Conservation (phyloP, 2,329 filamentous ascomycete species). For the Xylaria digitata region DNA sequence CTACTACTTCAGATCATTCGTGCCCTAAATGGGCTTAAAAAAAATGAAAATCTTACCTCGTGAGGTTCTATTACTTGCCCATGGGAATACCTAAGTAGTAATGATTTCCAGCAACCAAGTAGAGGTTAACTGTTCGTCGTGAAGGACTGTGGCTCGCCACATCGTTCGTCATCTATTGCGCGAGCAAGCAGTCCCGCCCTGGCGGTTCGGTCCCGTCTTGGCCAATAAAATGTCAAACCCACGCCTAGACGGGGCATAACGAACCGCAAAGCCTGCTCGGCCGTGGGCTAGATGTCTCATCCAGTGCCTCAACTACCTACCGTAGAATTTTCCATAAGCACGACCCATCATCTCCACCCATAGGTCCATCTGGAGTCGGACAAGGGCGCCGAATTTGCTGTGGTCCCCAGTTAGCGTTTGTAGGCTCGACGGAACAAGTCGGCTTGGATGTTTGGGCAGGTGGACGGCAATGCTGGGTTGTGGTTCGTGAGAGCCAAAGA, state of each 20-base stretch:
- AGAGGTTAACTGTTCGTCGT: too few relatives aligned
- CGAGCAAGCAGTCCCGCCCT: constrained; percentile 3
- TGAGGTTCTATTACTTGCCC: too few relatives aligned
- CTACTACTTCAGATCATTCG: too few relatives aligned
- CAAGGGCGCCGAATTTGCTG: neutral
- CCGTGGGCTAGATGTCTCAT: neutral
- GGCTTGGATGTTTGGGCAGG: neutral
- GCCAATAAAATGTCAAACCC: neutral
- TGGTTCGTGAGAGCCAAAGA: constrained; percentile 1
- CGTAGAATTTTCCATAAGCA: neutral
- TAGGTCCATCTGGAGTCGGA: neutral
- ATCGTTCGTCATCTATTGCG: neutral
- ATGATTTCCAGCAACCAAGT: too few relatives aligned
- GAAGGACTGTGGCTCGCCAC: neutral
- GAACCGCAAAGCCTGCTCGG: neutral
- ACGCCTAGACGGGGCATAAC: neutral
- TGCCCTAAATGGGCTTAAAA: too few relatives aligned
- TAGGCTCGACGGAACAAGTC: neutral
- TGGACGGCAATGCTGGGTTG: neutral
- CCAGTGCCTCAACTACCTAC: neutral
- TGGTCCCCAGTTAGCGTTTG: neutral
- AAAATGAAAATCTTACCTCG: too few relatives aligned
- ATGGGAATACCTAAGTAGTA: too few relatives aligned
- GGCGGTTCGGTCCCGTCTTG: constrained; percentile 7
- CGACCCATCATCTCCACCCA: neutral